Percentiles rank a stretch among this genome's conserved stretches.
These are phyloP conservation scores for Calonectria pauciramosa DNA, from an alignment of 2,329 filamentous ascomycete species.

Conservation along the genomic window DNA sequence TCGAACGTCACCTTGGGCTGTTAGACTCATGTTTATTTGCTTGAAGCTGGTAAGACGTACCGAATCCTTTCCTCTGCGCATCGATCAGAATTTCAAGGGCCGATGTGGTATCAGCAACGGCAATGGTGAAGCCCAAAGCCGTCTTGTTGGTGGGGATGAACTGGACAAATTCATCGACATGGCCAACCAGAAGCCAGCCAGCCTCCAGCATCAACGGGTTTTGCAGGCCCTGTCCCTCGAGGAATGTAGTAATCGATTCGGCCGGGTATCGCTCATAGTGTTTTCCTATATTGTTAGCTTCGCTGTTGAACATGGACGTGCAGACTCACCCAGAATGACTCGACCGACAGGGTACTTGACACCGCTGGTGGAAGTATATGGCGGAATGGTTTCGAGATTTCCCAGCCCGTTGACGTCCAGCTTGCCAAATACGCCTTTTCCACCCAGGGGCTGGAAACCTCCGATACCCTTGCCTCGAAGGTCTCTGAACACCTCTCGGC, in stretches of 20 bases:
- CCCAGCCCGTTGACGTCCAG: conserved; percentile 43
- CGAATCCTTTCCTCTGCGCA: conserved; percentile 41
- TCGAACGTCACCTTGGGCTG: background rate
- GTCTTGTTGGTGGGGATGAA: conserved; percentile 43
- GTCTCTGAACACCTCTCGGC: conserved; percentile 50
- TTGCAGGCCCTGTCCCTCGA: conserved; percentile 50
- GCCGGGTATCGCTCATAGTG: background rate
- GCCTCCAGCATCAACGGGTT: conserved; percentile 49
- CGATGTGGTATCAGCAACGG: conserved; percentile 38
- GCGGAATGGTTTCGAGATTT: conserved; percentile 56
- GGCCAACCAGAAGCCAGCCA: conserved; percentile 43
- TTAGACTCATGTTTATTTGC: background rate
- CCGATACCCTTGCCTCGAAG: conserved; percentile 48
- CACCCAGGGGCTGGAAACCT: conserved; percentile 45
- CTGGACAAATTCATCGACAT: conserved; percentile 47
- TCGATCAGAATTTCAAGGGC: conserved; percentile 44
- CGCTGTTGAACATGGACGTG: background rate
- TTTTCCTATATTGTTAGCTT: background rate
- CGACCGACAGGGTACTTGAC: conserved; percentile 39
- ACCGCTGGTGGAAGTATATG: conserved; percentile 42
- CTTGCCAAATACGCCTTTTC: conserved; percentile 12
- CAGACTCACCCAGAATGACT: conserved; percentile 33
- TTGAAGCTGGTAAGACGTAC: conserved; percentile 24
- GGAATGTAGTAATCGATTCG: background rate
- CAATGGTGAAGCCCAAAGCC: conserved; percentile 43